These are phyloP conservation scores for Penicillium lividum DNA, from an alignment of 495 filamentous ascomycete species.

Conservation along the genomic window DNA sequence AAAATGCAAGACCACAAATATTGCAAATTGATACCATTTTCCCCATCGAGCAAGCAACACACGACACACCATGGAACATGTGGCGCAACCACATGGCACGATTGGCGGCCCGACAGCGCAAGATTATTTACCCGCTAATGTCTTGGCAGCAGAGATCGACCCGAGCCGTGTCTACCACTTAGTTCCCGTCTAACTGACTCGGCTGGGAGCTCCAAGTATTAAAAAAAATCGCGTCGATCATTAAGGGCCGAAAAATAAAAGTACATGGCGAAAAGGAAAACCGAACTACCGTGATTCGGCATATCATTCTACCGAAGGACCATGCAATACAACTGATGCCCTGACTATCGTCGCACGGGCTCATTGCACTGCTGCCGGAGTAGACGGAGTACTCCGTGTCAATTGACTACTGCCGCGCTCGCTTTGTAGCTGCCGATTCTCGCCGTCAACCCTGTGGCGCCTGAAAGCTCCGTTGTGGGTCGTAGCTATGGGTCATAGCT, in stretches of 20 bases:
- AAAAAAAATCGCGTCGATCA: slow-evolving; percentile 6
- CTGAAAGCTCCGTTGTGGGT: slow-evolving; percentile 16
- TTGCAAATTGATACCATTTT: background rate
- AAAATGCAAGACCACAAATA: background rate
- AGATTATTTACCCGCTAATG: slow-evolving; percentile 12
- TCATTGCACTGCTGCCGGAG: background rate
- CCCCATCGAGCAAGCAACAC: background rate
- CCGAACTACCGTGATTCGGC: background rate
- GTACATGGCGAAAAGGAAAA: background rate
- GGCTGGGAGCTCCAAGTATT: background rate
- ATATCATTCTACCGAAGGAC: background rate
- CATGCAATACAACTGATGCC: background rate
- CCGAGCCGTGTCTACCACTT: background rate
- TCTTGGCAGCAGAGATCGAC: slow-evolving; percentile 12
- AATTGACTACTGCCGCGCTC: background rate
- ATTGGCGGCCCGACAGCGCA: slow-evolving; percentile 12
- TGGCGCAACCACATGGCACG: slow-evolving; percentile 9
- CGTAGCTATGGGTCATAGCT: slow-evolving; percentile 14
- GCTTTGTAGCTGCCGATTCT: slow-evolving; percentile 10
- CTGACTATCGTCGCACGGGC: background rate
- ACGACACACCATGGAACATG: slow-evolving; percentile 8
- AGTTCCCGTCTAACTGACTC: slow-evolving; percentile 1
- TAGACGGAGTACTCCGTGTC: background rate
- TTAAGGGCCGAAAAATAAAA: slow-evolving; percentile 5
- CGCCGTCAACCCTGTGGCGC: slow-evolving; percentile 9